A percentile compares a stretch with the other conserved stretches of the same genome.
Conservation (phyloP, 129 eudicot genomes). For the Dittrichia graveolens region DNA sequence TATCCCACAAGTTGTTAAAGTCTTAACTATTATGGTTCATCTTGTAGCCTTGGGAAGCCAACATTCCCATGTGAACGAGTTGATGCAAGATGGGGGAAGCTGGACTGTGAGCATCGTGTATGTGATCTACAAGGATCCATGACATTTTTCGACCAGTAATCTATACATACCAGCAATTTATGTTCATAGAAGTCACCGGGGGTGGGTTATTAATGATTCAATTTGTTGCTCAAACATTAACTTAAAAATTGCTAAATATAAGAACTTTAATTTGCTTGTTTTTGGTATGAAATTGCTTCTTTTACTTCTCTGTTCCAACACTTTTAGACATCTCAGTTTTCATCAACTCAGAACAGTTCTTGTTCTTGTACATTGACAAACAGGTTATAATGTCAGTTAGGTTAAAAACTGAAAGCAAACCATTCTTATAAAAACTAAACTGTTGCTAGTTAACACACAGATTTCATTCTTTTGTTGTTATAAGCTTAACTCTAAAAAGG, state of each 20-base stretch:
- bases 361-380: neutral
- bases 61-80: conserved; percentile 90
- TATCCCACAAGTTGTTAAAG: neutral
- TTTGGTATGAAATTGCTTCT: neutral
- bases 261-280: neutral
- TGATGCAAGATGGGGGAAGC: conserved; percentile 96
- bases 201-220: conserved; percentile 1
- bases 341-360: neutral
- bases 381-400: too few relatives aligned
- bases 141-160: conserved; percentile 34
- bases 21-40: neutral
- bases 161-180: conserved; percentile 18
- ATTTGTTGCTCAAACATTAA: conserved; percentile 25
- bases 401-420: conserved; percentile 1
- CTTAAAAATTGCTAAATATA: conserved; percentile 22
- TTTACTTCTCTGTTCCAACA: neutral
- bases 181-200: conserved; percentile 3
- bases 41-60: conserved; percentile 70
- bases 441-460: neutral
- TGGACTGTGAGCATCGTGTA: conserved; percentile 86
- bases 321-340: neutral
- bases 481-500: neutral
- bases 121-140: conserved; percentile 84
- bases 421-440: conserved; percentile 1
- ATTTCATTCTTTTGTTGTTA: conserved; percentile 1